Evolutionary conservation across 164 flowering plant genomes (phyloP).

Genomic region (Annona squamosa): DNA sequence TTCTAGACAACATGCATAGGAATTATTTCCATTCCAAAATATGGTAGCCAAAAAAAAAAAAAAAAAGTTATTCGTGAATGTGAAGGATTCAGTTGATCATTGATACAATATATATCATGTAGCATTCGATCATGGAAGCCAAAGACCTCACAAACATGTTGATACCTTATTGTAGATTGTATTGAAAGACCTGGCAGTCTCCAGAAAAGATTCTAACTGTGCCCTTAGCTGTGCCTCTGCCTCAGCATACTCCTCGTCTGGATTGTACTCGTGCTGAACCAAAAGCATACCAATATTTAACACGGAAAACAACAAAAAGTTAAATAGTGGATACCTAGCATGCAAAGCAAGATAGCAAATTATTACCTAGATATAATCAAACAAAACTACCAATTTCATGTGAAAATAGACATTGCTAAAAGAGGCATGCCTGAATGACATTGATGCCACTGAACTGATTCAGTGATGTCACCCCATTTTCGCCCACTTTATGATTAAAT

Average conservation of each 20-base stretch:
- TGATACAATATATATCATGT: background rate
- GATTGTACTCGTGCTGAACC: constrained; percentile 77
- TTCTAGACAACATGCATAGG: too few relatives aligned
- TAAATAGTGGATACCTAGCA: background rate
- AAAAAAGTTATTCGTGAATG: background rate
- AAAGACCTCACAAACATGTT: constrained; percentile 1
- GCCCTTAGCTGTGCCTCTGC: constrained; percentile 62
- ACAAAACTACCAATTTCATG: too few relatives aligned
- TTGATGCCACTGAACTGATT: too few relatives aligned
- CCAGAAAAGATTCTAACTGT: constrained; percentile 82
- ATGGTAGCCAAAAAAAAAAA: background rate
- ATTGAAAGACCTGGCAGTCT: constrained; percentile 90
- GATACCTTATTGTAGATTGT: constrained; percentile 82
- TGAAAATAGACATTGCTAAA: too few relatives aligned
- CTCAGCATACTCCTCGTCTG: constrained; percentile 84
- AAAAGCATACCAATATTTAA: background rate
- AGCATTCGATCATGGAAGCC: background rate
- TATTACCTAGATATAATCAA: too few relatives aligned
- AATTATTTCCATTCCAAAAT: background rate
- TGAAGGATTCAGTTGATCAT: background rate
- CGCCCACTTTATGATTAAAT: too few relatives aligned
- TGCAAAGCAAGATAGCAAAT: background rate
- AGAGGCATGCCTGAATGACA: too few relatives aligned
- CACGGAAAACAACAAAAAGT: background rate
- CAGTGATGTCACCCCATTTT: too few relatives aligned